phyloP scores from a whole-genome alignment of 2,329 filamentous ascomycete genomes.

The Ophiosphaerella herpotricha region DNA sequence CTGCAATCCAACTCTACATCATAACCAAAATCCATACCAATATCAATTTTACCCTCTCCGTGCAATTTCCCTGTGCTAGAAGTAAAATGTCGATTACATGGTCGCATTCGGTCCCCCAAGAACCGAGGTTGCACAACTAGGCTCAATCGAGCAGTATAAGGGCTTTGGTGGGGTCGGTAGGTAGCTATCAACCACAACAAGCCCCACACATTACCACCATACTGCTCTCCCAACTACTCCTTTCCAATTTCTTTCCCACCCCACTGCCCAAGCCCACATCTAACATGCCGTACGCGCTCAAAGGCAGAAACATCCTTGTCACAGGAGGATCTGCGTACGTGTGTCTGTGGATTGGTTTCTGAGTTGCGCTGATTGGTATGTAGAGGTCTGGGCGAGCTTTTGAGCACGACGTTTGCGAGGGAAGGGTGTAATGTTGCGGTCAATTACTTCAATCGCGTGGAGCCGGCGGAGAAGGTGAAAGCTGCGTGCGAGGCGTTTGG shows the following conservation, averaged over 20 bases:
- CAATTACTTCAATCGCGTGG: constrained; percentile 70
- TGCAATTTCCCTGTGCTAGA: no score
- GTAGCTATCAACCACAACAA: no score
- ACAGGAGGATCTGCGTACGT: constrained; percentile 67
- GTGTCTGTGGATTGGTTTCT: background rate
- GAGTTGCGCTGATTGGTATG: no score
- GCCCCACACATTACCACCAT: no score
- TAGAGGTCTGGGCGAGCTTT: constrained; percentile 73
- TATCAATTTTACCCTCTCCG: no score
- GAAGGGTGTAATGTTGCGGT: constrained; percentile 72
- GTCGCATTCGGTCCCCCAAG: background rate
- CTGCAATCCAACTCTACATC: constrained; percentile 1
- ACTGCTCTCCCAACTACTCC: no score
- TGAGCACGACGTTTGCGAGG: constrained; percentile 68
- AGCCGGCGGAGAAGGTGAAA: constrained; percentile 64
- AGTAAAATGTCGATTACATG: no score
- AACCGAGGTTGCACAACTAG: background rate
- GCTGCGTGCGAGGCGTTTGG: constrained; percentile 58
- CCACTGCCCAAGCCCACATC: background rate
- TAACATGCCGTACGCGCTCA: constrained; percentile 66
- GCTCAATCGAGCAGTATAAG: no score
- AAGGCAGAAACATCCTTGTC: constrained; percentile 65
- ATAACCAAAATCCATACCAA: background rate
- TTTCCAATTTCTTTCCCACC: no score
- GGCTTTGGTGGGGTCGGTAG: no score